These are phyloP conservation scores for Aurinia saxatilis DNA, from an alignment of 345 rosid species.

Conservation along the genomic window DNA sequence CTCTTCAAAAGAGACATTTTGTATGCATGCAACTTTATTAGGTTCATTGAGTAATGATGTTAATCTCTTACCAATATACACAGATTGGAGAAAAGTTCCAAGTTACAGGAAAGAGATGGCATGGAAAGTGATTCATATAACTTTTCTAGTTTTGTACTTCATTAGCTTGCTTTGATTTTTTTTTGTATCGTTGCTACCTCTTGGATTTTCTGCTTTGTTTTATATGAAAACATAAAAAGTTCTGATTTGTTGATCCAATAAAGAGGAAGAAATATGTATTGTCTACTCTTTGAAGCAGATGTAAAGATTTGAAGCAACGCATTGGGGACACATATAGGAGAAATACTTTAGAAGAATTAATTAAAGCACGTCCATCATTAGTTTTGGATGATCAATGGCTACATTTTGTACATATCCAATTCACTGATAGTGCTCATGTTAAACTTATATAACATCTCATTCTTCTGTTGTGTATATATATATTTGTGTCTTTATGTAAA, in stretches of 20 bases:
- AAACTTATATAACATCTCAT: too few relatives aligned
- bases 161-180: too few relatives aligned
- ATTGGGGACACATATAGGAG: background rate
- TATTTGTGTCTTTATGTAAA: too few relatives aligned
- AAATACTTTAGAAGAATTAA: background rate
- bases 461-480: too few relatives aligned
- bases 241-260: too few relatives aligned
- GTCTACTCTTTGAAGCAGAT: background rate
- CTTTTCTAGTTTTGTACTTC: background rate
- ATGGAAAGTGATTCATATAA: background rate
- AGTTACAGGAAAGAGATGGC: background rate
- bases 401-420: too few relatives aligned
- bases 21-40: too few relatives aligned
- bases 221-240: too few relatives aligned
- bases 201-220: too few relatives aligned
- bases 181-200: too few relatives aligned
- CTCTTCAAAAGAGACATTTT: too few relatives aligned
- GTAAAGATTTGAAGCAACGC: background rate
- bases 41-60: background rate
- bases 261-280: background rate
- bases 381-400: slow-evolving; percentile 37
- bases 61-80: background rate
- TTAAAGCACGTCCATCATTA: background rate
- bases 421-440: too few relatives aligned
- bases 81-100: background rate